Evolutionary conservation across 495 filamentous ascomycete genomes (phyloP).

Genomic region (Darksidea phi): DNA sequence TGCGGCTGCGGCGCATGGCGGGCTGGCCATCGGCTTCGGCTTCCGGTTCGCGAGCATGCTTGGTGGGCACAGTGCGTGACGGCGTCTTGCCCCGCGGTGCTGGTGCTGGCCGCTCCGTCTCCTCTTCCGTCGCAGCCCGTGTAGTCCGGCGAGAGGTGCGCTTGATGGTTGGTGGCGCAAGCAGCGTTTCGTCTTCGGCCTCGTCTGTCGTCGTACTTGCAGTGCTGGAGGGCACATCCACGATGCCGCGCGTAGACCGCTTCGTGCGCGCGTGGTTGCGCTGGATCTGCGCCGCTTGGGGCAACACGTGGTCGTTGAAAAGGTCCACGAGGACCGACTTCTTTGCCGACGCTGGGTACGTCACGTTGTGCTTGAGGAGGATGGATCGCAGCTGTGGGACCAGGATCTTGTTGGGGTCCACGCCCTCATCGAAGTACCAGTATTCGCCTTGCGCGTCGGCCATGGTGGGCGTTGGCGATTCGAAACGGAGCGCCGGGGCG

Average conservation of each 20-base stretch:
- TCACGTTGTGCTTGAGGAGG: conserved; percentile 78
- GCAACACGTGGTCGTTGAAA: conserved; percentile 75
- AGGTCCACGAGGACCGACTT: conserved; percentile 83
- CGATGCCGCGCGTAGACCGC: conserved; percentile 80
- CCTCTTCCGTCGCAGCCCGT: conserved; percentile 34
- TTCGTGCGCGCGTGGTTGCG: conserved; percentile 71
- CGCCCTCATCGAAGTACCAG: conserved; percentile 77
- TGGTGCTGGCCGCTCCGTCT: conserved; percentile 28
- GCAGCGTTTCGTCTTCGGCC: conserved; percentile 44
- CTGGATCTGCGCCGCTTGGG: conserved; percentile 72
- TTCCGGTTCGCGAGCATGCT: conserved; percentile 55
- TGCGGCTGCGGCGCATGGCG: conserved; percentile 26
- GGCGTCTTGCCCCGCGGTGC: conserved; percentile 49
- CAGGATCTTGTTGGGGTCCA: conserved; percentile 79
- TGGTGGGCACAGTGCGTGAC: conserved; percentile 51
- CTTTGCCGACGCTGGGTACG: conserved; percentile 82
- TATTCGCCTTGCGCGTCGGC: conserved; percentile 22
- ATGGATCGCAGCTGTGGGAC: conserved; percentile 84
- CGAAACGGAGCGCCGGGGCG: neutral
- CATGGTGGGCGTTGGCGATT: conserved; percentile 14
- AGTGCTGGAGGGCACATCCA: conserved; percentile 66
- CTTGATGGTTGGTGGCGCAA: conserved; percentile 40
- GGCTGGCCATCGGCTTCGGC: conserved; percentile 42
- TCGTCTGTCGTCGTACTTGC: conserved; percentile 51
- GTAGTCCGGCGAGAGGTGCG: conserved; percentile 33